Conservation (phyloP, 768 basidiomycete genomes). For the Calocera cornea region DNA sequence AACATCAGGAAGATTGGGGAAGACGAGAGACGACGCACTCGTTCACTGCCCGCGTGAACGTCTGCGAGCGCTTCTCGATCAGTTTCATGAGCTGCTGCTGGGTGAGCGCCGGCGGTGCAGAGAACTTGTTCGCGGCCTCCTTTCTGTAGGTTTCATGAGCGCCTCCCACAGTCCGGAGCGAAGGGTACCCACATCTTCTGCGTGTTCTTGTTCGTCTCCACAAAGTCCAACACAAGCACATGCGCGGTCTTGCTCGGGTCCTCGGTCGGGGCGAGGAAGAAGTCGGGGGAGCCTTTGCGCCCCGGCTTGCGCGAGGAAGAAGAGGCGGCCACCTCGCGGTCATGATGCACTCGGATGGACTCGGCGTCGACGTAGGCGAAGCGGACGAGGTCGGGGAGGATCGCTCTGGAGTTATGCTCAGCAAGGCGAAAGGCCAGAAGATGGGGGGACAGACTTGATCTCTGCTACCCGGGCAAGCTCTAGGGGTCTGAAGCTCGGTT, state of each 20-base stretch:
- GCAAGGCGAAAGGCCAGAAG: not conserved
- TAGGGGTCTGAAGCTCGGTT: conserved; percentile 41
- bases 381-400: conserved; percentile 66
- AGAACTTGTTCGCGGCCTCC: conserved; percentile 15
- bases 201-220: conserved; percentile 26
- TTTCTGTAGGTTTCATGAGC: conserved; percentile 18
- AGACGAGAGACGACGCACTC: conserved; percentile 35
- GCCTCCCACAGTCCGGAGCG: conserved; percentile 13
- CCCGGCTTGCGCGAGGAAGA: conserved; percentile 8
- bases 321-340: conserved; percentile 23
- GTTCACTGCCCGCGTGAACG: conserved; percentile 50
- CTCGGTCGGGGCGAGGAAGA: conserved; percentile 21
- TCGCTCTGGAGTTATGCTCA: conserved; percentile 36
- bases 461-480: conserved; percentile 68
- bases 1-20: not conserved
- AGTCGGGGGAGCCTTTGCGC: conserved; percentile 31
- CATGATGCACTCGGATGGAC: conserved; percentile 42
- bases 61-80: conserved; percentile 52
- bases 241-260: conserved; percentile 29
- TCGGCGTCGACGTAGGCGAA: conserved; percentile 67
- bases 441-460: conserved; percentile 45
- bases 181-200: conserved; percentile 6
- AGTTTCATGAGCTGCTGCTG: conserved; percentile 52
- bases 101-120: conserved; percentile 33
- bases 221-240: conserved; percentile 40